Conservation (phyloP, 2,329 filamentous ascomycete genomes). For the Xylaria sp. region DNA sequence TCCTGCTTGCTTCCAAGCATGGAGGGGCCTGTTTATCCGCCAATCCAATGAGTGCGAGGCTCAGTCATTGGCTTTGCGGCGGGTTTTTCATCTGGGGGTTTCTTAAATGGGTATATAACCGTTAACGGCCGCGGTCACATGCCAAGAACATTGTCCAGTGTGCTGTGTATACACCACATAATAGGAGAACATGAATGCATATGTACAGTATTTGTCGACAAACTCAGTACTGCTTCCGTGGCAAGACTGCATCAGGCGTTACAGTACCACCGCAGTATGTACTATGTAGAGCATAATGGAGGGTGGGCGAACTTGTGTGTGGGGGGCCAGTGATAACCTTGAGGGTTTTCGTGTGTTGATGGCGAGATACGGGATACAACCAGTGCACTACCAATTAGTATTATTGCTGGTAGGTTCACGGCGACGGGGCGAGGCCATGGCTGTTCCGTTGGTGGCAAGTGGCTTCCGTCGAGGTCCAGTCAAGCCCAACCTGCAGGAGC, state of each 20-base stretch:
- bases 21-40: constrained; percentile 18
- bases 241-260: constrained; percentile 1
- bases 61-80: background rate
- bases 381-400: no score
- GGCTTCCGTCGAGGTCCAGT: constrained; percentile 20
- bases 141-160: background rate
- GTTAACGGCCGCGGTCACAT: background rate
- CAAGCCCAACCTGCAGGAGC: constrained; percentile 21
- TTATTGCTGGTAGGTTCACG: constrained; percentile 3
- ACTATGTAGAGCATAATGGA: constrained; percentile 1
- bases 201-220: background rate
- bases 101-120: background rate
- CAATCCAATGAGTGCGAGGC: constrained; percentile 10
- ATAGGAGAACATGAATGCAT: no score
- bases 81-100: background rate
- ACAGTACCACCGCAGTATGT: background rate
- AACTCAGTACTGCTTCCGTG: background rate
- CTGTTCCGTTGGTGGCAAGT: constrained; percentile 14
- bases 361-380: background rate
- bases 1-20: constrained; percentile 4
- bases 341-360: constrained; percentile 12
- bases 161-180: background rate
- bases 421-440: background rate
- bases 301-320: background rate
- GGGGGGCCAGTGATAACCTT: constrained; percentile 4